These are phyloP conservation scores for Trichoderma cornu-damae DNA, from an alignment of 2,329 filamentous ascomycete genomes.

Conservation along the genomic window DNA sequence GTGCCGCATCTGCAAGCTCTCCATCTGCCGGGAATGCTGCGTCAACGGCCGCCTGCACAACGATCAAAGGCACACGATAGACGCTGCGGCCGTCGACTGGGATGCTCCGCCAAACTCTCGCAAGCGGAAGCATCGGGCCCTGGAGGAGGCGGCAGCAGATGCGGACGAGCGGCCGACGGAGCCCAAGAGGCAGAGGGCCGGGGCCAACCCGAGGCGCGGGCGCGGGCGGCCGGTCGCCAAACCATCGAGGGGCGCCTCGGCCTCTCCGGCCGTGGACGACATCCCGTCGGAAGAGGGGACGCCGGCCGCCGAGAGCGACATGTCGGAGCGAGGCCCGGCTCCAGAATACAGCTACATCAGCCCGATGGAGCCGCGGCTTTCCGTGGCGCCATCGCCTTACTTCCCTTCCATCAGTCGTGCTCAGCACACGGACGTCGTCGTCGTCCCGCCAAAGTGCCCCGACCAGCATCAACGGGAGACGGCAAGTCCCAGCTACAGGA, in stretches of 20 bases:
- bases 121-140: background rate
- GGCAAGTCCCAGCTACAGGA: background rate
- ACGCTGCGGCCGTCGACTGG: slow-evolving; percentile 22
- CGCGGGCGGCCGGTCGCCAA: background rate
- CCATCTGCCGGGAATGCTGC: slow-evolving; percentile 25
- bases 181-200: background rate
- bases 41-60: slow-evolving; percentile 16
- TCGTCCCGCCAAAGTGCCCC: background rate
- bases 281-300: background rate
- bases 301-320: background rate
- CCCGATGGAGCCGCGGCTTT: background rate
- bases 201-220: background rate
- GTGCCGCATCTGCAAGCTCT: slow-evolving; percentile 25
- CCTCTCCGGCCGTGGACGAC: background rate
- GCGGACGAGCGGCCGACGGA: background rate
- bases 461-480: background rate
- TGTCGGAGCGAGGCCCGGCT: background rate
- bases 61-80: slow-evolving; percentile 23
- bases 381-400: background rate
- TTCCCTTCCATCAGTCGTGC: background rate
- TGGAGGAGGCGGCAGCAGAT: background rate
- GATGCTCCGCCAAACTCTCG: slow-evolving; percentile 3
- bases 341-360: background rate
- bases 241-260: background rate
- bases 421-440: background rate